Evolutionary conservation across 306 rosid genomes (phyloP).

Genomic region (Trifolium pratense): DNA sequence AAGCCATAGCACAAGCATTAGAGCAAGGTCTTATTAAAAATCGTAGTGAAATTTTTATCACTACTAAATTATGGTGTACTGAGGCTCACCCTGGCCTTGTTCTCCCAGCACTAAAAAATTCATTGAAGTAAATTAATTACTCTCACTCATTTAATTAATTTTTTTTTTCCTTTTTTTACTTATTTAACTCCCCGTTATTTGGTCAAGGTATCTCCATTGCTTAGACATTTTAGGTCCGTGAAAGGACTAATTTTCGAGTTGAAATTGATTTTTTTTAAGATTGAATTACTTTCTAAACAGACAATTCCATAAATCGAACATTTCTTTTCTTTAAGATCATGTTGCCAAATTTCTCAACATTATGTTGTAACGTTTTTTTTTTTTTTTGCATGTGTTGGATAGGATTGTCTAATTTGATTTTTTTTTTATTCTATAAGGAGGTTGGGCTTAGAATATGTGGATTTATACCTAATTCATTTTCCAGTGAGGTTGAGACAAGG

Average conservation of each 20-base stretch:
- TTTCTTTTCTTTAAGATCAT: too few relatives aligned
- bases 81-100: conserved; percentile 56
- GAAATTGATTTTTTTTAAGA: neutral
- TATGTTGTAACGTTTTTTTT: too few relatives aligned
- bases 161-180: too few relatives aligned
- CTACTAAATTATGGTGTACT: conserved; percentile 51
- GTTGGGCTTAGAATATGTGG: conserved; percentile 57
- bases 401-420: neutral
- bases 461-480: conserved; percentile 51
- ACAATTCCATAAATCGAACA: too few relatives aligned
- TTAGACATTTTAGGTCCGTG: neutral
- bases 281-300: too few relatives aligned
- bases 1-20: conserved; percentile 39
- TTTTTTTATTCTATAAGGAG: conserved; percentile 30
- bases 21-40: conserved; percentile 52
- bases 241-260: too few relatives aligned
- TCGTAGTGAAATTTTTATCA: conserved; percentile 56
- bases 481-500: conserved; percentile 51
- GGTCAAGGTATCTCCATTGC: neutral
- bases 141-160: neutral
- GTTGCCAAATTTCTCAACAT: too few relatives aligned
- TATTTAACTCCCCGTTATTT: too few relatives aligned
- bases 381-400: neutral
- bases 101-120: conserved; percentile 46
- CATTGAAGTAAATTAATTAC: conserved; percentile 41